phyloP scores from a whole-genome alignment of 2,329 filamentous ascomycete species.

The Colletotrichum sansevieriae region DNA sequence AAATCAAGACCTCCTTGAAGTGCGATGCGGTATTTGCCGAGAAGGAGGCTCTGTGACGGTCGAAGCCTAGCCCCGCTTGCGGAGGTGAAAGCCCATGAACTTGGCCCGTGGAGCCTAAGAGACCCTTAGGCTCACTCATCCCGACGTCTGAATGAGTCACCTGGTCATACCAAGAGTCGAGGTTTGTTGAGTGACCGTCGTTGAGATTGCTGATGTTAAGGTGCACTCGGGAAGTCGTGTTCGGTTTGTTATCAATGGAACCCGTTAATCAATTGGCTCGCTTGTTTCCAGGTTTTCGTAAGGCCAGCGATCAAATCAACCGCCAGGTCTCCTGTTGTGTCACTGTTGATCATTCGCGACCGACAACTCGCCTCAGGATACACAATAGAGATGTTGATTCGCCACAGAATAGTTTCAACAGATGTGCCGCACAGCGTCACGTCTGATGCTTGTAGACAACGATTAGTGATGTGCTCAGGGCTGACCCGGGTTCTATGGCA shows the following conservation, averaged over 20 bases:
- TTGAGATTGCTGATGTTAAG: not conserved
- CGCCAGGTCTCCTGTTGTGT: too few species aligned
- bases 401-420: too few species aligned
- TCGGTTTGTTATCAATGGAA: not conserved
- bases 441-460: too few species aligned
- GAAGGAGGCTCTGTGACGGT: not conserved
- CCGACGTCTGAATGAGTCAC: slow-evolving; percentile 3
- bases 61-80: not conserved
- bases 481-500: not conserved
- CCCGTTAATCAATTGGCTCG: not conserved
- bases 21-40: not conserved
- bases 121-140: not conserved
- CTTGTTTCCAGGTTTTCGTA: not conserved
- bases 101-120: slow-evolving; percentile 1
- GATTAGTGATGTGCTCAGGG: too few species aligned
- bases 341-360: too few species aligned
- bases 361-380: too few species aligned
- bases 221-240: slow-evolving; percentile 3
- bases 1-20: too few species aligned
- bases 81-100: not conserved
- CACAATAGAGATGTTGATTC: too few species aligned
- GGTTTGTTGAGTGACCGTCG: not conserved
- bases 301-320: too few species aligned
- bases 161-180: slow-evolving; percentile 14
- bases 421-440: too few species aligned